Base-by-base conservation (phyloP, 257 asterid species). In the Cordia subcordata region DNA sequence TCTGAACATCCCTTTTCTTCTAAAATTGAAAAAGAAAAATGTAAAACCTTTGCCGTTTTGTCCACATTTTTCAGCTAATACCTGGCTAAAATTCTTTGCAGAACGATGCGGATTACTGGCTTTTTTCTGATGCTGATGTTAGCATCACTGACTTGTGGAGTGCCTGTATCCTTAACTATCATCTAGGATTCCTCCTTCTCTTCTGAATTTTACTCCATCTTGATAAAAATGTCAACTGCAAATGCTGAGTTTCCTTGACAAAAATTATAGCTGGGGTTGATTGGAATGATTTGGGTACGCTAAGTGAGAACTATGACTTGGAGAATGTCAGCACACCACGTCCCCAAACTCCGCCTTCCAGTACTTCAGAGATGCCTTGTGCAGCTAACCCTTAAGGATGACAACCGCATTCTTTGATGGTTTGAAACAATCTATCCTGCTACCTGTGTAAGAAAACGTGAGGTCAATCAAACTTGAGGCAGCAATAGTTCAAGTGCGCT, bases 121-220 rank as follows among this genome's bases (percentile, higher is more conserved):
- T 86, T 37, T 64, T 72, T 64, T 77, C 92, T 0, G 93, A 81
- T 45, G 77, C 79, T 45, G 90, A 63, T 72, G 78, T 75, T 60
- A 83, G 90, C 80, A 77, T 82, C 74, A 80, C 90, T 15, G 90
- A 82, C 70, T 78, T 85, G 90, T 90, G 90, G 95, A 67, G 75
- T 23, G 90, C 81, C 39, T 64, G 97, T 90, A 86, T 90, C 89
- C 86, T 45, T 67, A 15, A 18, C 49, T 13, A 16, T 44, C 32
- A 15, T 18, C 5, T 57, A 27, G 42, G 13, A 50, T 55, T 21
- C 12, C 16, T 52, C 39, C 52, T 14, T 9, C 11, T 17, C 64
- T 37, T 64, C 35, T 35, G 17, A 6, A 16, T 50, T 11, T 35
- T 32, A 44, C 50, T 22, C 23, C 40, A 20, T 68, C 17, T 32